A percentile compares a stretch with the other conserved stretches of the same genome.
Conservation (phyloP, 768 basidiomycete genomes). For the Candolleomyces eurysporus region DNA sequence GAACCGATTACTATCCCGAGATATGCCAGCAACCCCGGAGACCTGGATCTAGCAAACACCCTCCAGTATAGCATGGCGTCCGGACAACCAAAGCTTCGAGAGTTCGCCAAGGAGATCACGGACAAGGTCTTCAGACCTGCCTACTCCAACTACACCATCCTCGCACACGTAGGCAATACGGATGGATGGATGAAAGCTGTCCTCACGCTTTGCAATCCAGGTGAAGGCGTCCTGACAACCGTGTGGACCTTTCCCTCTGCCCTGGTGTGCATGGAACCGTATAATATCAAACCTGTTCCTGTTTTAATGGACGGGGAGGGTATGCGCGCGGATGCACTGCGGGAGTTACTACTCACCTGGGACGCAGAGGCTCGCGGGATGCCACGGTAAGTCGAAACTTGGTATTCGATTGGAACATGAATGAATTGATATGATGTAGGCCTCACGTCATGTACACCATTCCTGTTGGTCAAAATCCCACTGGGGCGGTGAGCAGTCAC, state of each 20-base stretch:
- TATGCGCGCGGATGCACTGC: slow-evolving; percentile 60
- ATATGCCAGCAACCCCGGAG: slow-evolving; percentile 41
- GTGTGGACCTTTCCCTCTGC: slow-evolving; percentile 79
- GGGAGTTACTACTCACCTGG: slow-evolving; percentile 63
- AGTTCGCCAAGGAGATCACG: slow-evolving; percentile 58
- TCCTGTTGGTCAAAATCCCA: slow-evolving; percentile 85
- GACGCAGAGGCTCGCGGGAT: slow-evolving; percentile 54
- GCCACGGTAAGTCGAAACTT: slow-evolving; percentile 40
- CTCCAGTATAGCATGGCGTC: slow-evolving; percentile 64
- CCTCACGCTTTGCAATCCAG: slow-evolving; percentile 62
- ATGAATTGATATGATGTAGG: slow-evolving; percentile 25
- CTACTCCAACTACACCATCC: slow-evolving; percentile 56
- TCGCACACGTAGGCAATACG: slow-evolving; percentile 68
- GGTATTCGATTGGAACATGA: not conserved
- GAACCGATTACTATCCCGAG: slow-evolving; percentile 58
- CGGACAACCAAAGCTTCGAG: slow-evolving; percentile 57
- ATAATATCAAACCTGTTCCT: slow-evolving; percentile 45
- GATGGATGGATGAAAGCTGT: slow-evolving; percentile 65
- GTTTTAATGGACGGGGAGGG: slow-evolving; percentile 71
- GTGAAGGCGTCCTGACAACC: slow-evolving; percentile 54
- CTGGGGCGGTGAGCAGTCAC: slow-evolving; percentile 53
- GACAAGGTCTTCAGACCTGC: slow-evolving; percentile 53
- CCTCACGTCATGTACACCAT: slow-evolving; percentile 75
- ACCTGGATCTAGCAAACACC: slow-evolving; percentile 58
- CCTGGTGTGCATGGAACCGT: slow-evolving; percentile 33